A percentile compares a stretch with the other conserved stretches of the same genome.
These are phyloP conservation scores for Candida ipomoeae DNA, from an alignment of 805 yeast species.

Conservation along the genomic window DNA sequence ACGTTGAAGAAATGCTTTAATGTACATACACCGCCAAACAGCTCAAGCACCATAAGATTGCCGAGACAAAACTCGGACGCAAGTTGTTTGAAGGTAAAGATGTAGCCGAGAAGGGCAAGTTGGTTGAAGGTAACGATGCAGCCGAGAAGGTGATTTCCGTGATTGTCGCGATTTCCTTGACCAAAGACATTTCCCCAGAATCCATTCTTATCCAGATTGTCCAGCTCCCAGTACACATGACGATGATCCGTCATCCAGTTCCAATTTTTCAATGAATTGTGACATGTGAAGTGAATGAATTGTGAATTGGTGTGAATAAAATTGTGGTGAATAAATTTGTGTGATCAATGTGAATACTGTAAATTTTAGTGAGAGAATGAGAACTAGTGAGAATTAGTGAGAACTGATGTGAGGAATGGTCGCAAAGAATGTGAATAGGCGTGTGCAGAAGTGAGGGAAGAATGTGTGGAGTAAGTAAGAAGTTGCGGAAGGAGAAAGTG, in stretches of 20 bases:
- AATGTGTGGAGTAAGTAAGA: no score
- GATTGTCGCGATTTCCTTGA: conserved; percentile 74
- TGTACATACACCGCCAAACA: conserved; percentile 77
- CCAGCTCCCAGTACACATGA: conserved; percentile 23
- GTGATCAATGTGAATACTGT: no score
- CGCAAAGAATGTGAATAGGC: no score
- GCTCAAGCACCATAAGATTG: conserved; percentile 65
- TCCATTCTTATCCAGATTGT: conserved; percentile 53
- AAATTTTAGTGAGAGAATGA: no score
- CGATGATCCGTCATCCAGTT: conserved; percentile 19
- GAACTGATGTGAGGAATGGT: no score
- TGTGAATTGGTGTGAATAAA: no score
- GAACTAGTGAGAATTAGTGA: no score
- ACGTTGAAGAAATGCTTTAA: no score
- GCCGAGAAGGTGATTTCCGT: conserved; percentile 59
- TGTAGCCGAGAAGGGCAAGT: conserved; percentile 75
- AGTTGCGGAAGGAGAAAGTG: no score
- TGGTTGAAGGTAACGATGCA: conserved; percentile 77
- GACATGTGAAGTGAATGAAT: no score
- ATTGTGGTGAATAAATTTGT: no score
- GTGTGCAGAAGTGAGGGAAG: no score
- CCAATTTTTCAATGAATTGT: conserved; percentile 5
- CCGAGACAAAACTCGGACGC: conserved; percentile 53
- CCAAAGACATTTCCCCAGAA: conserved; percentile 58
- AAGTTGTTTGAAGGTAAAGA: conserved; percentile 73